Percentiles rank a stretch among this genome's conserved stretches.
These are phyloP conservation scores for Phytophthora agathidicida DNA, from an alignment of 352 stramenopile species.

Conservation along the genomic window DNA sequence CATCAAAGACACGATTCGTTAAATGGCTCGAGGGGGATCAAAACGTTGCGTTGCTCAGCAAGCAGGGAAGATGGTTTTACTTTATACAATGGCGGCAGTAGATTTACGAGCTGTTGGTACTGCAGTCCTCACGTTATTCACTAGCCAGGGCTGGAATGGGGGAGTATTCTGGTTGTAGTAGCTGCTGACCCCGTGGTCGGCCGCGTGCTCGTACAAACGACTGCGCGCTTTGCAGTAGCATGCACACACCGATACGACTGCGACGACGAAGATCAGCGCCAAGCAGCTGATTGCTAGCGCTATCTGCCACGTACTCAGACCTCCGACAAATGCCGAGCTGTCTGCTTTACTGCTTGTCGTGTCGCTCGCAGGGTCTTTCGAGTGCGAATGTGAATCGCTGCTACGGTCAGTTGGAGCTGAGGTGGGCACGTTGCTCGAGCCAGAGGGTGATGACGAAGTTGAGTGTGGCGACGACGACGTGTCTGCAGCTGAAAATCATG, in stretches of 20 bases:
- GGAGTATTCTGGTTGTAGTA: slow-evolving; percentile 39
- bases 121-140: slow-evolving; percentile 1
- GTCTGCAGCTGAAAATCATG: slow-evolving; percentile 3
- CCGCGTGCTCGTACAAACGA: slow-evolving; percentile 52
- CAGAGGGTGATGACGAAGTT: slow-evolving; percentile 4
- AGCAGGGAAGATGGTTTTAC: no score
- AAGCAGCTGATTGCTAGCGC: slow-evolving; percentile 53
- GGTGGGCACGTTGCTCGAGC: slow-evolving; percentile 6
- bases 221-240: slow-evolving; percentile 59
- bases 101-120: slow-evolving; percentile 13
- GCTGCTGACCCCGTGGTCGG: slow-evolving; percentile 25
- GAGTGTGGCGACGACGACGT: slow-evolving; percentile 5
- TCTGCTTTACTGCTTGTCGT: slow-evolving; percentile 4
- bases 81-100: slow-evolving; percentile 17
- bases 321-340: slow-evolving; percentile 15
- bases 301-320: slow-evolving; percentile 51
- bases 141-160: slow-evolving; percentile 12
- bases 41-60: background rate
- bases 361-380: slow-evolving; percentile 1
- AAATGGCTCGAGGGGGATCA: no score
- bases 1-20: no score
- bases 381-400: slow-evolving; percentile 23
- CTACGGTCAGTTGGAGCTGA: slow-evolving; percentile 2
- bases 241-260: slow-evolving; percentile 46
- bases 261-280: slow-evolving; percentile 46